Evolutionary conservation across 306 rosid genomes (phyloP), one percentile per base, ranked within the genome.

Genomic region (Quillaja saponaria): DNA sequence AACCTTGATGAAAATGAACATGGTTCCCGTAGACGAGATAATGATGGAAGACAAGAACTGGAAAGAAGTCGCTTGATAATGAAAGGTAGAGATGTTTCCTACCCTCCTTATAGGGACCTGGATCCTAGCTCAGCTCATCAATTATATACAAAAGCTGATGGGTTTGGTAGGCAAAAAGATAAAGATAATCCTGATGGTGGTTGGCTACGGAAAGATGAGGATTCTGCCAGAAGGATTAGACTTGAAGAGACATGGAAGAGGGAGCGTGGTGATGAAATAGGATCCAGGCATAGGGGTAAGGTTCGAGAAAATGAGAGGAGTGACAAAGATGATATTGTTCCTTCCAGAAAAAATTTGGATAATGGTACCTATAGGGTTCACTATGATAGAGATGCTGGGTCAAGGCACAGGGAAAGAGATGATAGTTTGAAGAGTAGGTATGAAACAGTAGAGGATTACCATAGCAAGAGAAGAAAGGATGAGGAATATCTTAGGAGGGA

Each of bases 211-310:
- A 76, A 94, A 80, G 96, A 84, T 65, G 95, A 86, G 54, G 97
- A 87, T 80, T 81, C 84, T 78, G 71, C 57, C 76, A 81, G 91
- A 73, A 85, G 87, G 83, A 72, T 72, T 45, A 81, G 95, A 78
- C 59, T 78, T 64, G 95, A 89, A 65, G 99, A 94, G 63, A 68
- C 84, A 49, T 83, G 97, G 75, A 94, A 89, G 85, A 87, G 97
- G 81, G 99, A 80, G 39, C 84, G 72, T 49, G 66, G 74, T 71
- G 82, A 79, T 66, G 88, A 83, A 54, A 70, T 68, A 44, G 85
- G 76, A 67, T 83, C 81, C 50, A 79, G 83, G 50, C 80, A 78
- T 25, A 80, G 91, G 77, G 67, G 81, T 34, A 94, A 83, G 75
- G 84, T 71, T 72, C 89, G 87, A 62, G 99, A 94, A 59, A 79